Evolutionary conservation across 768 basidiomycete species (phyloP).

Genomic region (Cytidiella melzeri): DNA sequence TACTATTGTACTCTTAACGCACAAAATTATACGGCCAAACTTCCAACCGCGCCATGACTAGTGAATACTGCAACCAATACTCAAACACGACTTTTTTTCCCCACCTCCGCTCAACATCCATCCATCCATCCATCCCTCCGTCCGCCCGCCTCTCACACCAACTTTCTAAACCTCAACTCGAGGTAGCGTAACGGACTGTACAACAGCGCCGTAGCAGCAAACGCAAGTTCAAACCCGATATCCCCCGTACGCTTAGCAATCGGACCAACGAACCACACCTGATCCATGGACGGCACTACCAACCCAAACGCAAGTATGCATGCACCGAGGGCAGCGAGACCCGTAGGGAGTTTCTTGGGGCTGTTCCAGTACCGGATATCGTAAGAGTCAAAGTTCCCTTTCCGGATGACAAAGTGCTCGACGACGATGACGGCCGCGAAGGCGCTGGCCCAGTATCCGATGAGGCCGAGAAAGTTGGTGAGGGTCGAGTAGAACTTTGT

Average conservation of each 20-base stretch:
- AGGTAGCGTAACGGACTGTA: conserved; percentile 48
- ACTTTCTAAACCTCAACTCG: conserved; percentile 23
- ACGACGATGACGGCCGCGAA: conserved; percentile 54
- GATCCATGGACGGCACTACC: conserved; percentile 61
- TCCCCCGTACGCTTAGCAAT: conserved; percentile 62
- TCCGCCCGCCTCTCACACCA: conserved; percentile 19
- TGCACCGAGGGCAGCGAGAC: conserved; percentile 53
- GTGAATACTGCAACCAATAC: too few species aligned
- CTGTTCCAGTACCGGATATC: conserved; percentile 49
- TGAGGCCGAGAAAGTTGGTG: conserved; percentile 61
- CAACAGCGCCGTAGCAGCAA: conserved; percentile 37
- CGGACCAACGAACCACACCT: conserved; percentile 67
- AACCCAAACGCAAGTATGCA: conserved; percentile 46
- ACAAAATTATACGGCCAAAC: too few species aligned
- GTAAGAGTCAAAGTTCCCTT: conserved; percentile 42
- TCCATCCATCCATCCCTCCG: too few species aligned
- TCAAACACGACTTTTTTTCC: too few species aligned
- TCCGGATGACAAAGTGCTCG: conserved; percentile 65
- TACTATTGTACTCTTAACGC: too few species aligned
- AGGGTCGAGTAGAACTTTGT: conserved; percentile 59
- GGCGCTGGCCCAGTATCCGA: conserved; percentile 39
- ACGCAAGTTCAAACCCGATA: conserved; percentile 63
- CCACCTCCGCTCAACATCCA: too few species aligned
- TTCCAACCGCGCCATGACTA: too few species aligned
- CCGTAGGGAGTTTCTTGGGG: conserved; percentile 48